Base-by-base conservation (phyloP, 2,329 filamentous ascomycete species). In the Pseudogymnoascus sp. region DNA sequence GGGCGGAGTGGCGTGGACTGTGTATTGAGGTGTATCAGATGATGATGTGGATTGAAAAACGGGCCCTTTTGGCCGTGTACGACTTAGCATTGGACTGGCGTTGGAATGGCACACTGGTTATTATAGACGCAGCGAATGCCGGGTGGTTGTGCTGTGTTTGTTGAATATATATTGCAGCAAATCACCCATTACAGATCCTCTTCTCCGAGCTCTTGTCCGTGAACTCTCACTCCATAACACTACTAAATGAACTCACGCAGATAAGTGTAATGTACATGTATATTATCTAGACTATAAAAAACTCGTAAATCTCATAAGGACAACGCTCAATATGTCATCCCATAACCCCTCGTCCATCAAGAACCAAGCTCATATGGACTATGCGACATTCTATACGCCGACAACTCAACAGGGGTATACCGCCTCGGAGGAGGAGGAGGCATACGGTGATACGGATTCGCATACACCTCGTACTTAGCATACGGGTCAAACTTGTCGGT, bases 11-110 rank as follows among this genome's bases (percentile, higher is more conserved):
- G 25, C 25, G 46, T 12, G 25, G 50, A 18, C 50, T 56, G 50
- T 31, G 23, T 56, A 56, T 21, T 21, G 50, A 12, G 50, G 50
- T 34, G 28, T 34, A 56, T 36, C 50, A 56, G 50, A 21, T 21
- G 50, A 56, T 56, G 28, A 56, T 14, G 50, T 11, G 28, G 50
- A 12, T 56, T 56, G 10, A 6, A 36, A 56, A 56, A 34, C 28
- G n/a, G 16, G 28, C 28, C 50, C 1, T 36, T 34, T 56, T 4
- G 16, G 50, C 8, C 28, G 50, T 56, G 50, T 56, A 56, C n/a
- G 50, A 56, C n/a, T 56, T 56, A 34, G 50, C 50, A 56, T 56
- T 12, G 50, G 46, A 56, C 50, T 34, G 50, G 50, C 50, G 50
- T 56, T 56, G 50, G 50, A 56, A 56, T 36, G 50, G 50, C 50